phyloP scores from a whole-genome alignment of 345 rosid species.

The Syzygium aqueum region DNA sequence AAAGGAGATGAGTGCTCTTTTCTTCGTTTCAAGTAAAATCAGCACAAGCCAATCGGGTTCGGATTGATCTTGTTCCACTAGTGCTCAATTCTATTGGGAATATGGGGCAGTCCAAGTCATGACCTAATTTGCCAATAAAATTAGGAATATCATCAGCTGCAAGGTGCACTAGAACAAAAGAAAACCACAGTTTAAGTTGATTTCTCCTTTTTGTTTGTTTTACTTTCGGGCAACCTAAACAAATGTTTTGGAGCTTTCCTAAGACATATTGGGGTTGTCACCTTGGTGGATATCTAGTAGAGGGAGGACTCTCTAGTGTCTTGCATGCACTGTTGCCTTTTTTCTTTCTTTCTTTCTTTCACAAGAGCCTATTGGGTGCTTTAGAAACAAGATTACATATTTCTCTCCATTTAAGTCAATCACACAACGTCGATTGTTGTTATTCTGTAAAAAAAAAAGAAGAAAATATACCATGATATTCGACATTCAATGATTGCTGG shows the following conservation, averaged over 20 bases:
- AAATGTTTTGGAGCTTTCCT: not conserved
- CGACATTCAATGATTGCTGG: not conserved
- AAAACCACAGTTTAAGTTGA: not conserved
- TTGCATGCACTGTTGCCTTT: not conserved
- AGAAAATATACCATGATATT: not conserved
- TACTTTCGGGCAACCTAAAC: not conserved
- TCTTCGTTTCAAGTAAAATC: not conserved
- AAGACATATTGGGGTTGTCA: not conserved
- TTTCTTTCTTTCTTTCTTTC: not conserved
- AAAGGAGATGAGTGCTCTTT: conserved; percentile 11
- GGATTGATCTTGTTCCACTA: not conserved
- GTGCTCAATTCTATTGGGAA: not conserved
- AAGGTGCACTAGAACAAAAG: not conserved
- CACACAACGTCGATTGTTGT: not conserved
- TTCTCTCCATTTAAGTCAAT: not conserved
- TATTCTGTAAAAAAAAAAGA: not conserved
- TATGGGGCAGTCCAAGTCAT: not conserved
- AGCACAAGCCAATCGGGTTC: not conserved
- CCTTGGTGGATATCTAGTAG: not conserved
- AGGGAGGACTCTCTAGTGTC: not conserved
- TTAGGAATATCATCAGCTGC: not conserved
- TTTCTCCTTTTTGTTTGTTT: not conserved
- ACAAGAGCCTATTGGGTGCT: not conserved
- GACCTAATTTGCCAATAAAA: conserved; percentile 12
- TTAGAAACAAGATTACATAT: not conserved